Conservation (phyloP, 108 stramenopile species). For the Cyclotella atomus region DNA sequence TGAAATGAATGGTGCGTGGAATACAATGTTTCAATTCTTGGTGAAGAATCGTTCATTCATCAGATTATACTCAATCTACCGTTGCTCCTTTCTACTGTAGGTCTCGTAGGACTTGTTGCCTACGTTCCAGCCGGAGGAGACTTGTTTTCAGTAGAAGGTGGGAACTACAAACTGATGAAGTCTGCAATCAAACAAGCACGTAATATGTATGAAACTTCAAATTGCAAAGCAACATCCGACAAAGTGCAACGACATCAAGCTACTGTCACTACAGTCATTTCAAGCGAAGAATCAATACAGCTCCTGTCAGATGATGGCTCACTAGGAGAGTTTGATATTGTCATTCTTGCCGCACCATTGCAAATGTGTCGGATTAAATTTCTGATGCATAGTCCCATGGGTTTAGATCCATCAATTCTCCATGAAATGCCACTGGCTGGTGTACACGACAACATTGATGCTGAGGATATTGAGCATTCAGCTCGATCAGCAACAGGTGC, state of each 20-base stretch:
- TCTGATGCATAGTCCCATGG: conserved; percentile 61
- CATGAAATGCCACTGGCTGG: conserved; percentile 72
- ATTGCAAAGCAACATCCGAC: conserved; percentile 4
- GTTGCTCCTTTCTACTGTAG: neutral
- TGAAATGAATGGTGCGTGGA: conserved; percentile 56
- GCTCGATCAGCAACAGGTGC: neutral
- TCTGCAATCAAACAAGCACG: conserved; percentile 72
- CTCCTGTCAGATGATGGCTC: conserved; percentile 44
- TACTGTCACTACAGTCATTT: conserved; percentile 31
- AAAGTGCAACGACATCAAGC: conserved; percentile 37
- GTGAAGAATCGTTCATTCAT: neutral
- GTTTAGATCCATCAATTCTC: conserved; percentile 58
- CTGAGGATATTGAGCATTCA: conserved; percentile 16
- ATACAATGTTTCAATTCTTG: neutral
- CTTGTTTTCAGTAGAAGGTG: conserved; percentile 63
- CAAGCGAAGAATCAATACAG: conserved; percentile 45
- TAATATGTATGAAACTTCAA: conserved; percentile 19
- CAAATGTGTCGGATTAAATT: conserved; percentile 68
- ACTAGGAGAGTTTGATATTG: conserved; percentile 70
- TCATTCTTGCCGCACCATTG: conserved; percentile 80
- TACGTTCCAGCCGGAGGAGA: conserved; percentile 57
- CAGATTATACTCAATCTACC: neutral
- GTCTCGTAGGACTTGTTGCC: conserved; percentile 64
- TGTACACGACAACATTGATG: conserved; percentile 45
- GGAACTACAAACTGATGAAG: conserved; percentile 68